phyloP scores from a whole-genome alignment of 2,329 filamentous ascomycete genomes.

The Lomentospora prolificans region DNA sequence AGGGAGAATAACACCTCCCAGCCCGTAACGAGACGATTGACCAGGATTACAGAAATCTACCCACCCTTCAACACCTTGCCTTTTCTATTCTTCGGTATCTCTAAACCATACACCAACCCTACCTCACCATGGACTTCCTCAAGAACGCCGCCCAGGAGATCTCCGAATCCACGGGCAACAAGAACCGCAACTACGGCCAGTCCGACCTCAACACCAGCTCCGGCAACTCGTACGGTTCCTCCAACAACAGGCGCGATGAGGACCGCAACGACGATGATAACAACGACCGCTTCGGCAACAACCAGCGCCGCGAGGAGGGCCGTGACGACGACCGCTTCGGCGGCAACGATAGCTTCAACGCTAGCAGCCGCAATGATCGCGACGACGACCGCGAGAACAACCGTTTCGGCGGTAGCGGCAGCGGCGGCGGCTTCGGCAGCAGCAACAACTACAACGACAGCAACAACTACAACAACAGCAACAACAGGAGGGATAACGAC shows the following conservation, averaged over 20 bases:
- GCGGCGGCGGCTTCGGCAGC: neutral
- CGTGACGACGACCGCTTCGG: neutral
- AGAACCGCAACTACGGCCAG: constrained; percentile 13
- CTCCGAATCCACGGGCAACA: constrained; percentile 12
- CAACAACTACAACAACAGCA: neutral
- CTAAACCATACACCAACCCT: neutral
- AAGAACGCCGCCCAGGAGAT: constrained; percentile 12
- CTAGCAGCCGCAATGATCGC: neutral
- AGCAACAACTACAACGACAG: neutral
- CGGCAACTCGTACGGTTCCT: constrained; percentile 5
- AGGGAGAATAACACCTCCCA: too few species aligned
- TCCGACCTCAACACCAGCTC: constrained; percentile 3
- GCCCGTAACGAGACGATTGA: too few species aligned
- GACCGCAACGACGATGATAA: neutral
- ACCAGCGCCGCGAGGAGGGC: neutral
- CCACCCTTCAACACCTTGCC: too few species aligned
- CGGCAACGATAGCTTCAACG: neutral
- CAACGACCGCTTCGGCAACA: neutral
- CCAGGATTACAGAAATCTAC: too few species aligned
- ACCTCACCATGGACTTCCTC: constrained; percentile 17
- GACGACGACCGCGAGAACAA: neutral
- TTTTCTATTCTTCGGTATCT: neutral
- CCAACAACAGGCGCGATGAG: neutral
- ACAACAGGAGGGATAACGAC: neutral
- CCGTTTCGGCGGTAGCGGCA: neutral